These are phyloP conservation scores for Stramenopiles sp. DNA, from an alignment of 352 stramenopile species.

Conservation along the genomic window DNA sequence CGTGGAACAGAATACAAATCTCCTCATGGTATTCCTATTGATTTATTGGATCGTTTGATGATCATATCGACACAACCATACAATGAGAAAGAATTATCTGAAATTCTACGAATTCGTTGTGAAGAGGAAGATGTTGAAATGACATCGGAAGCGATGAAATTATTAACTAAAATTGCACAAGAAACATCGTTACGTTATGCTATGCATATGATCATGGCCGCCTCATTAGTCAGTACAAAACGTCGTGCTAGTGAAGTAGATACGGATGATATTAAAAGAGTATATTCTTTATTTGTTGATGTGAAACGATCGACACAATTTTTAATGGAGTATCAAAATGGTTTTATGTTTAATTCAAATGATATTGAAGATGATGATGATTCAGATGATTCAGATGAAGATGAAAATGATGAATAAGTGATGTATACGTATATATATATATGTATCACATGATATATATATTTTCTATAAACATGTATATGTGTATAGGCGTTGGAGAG, in stretches of 20 bases:
- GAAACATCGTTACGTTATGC: constrained; percentile 95
- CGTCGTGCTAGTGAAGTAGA: constrained; percentile 54
- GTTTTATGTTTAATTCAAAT: constrained; percentile 98
- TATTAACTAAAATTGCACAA: constrained; percentile 90
- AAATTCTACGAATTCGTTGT: constrained; percentile 88
- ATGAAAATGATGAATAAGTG: background rate
- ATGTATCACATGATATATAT: too few relatives aligned
- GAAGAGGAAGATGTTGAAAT: constrained; percentile 98
- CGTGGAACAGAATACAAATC: constrained; percentile 94
- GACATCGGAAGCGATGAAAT: constrained; percentile 78
- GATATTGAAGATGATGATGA: constrained; percentile 28
- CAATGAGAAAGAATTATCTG: constrained; percentile 75
- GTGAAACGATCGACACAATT: constrained; percentile 95
- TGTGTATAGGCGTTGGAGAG: too few relatives aligned
- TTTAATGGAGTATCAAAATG: constrained; percentile 95
- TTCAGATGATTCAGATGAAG: constrained; percentile 7
- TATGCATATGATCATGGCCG: constrained; percentile 98
- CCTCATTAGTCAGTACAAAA: constrained; percentile 78
- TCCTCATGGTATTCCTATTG: constrained; percentile 93
- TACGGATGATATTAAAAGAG: constrained; percentile 58
- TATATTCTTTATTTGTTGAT: constrained; percentile 92
- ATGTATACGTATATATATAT: too few relatives aligned
- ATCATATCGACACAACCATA: constrained; percentile 95
- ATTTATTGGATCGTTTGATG: constrained; percentile 92
- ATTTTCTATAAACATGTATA: too few relatives aligned